phyloP scores from a whole-genome alignment of 1,284 basidiomycete genomes.

The Ganoderma meredithae region DNA sequence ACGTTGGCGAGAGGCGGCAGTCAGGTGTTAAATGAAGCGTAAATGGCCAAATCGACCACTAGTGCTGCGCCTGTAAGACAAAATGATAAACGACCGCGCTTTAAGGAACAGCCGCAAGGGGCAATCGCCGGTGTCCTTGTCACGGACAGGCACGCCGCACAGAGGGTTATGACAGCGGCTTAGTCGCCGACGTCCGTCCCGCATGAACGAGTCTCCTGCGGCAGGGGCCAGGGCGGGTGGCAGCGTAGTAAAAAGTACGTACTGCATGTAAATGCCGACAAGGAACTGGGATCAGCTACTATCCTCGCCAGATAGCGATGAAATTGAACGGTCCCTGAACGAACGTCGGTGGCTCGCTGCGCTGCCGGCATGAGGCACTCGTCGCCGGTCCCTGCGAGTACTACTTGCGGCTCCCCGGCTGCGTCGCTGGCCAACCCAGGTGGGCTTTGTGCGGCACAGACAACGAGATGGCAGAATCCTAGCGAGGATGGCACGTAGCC shows the following conservation, averaged over 20 bases:
- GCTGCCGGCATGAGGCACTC: background rate
- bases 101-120: conserved; percentile 5
- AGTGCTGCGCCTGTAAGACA: background rate
- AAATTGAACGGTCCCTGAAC: background rate
- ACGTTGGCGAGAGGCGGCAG: background rate
- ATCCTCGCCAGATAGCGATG: background rate
- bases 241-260: background rate
- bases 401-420: background rate
- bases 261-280: background rate
- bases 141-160: background rate
- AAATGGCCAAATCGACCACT: background rate
- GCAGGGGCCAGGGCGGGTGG: background rate
- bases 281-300: background rate
- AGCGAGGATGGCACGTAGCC: background rate
- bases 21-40: background rate
- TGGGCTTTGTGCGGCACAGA: background rate
- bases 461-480: background rate
- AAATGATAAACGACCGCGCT: conserved; percentile 2
- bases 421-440: background rate
- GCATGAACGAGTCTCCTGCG: background rate
- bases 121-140: background rate
- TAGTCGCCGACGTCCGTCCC: background rate
- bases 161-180: conserved; percentile 4
- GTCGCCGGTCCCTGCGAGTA: background rate
- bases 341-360: background rate